Evolutionary conservation across 2,329 filamentous ascomycete species (phyloP), one percentile per base, ranked within the genome.

Genomic region (Teratosphaeria pseudoeucalypti): DNA sequence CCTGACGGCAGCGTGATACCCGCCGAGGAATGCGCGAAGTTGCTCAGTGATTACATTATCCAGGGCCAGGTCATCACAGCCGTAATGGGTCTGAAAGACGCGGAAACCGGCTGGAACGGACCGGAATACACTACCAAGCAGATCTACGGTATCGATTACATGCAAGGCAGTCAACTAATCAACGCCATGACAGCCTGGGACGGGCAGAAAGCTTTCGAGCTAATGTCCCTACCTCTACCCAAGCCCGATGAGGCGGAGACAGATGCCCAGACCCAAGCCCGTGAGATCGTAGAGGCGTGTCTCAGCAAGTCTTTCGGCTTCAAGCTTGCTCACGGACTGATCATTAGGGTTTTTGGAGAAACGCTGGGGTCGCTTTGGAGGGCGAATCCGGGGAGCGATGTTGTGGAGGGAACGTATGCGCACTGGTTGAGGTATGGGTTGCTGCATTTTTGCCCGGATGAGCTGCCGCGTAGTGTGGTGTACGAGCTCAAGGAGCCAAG

Each of bases 11-110:
- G 63, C 56, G 70, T 62, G 12, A 73, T 71, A 65, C 43, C 34
- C 6, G 53, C 57, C 14, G 70, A 67, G 3, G 66, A 74, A 3
- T 75, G 78, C 12, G 73, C 73, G 43, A 72, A 67, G 58, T 72
- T 78, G 62, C 72, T 84, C 65, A 79, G 77, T 2, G 81, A 85
- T 64, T 85, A 84, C 62, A 82, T 83, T 58, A 78, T 80, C 49
- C 81, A 85, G 61, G 81, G 80, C 2, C 81, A 83, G 61, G 79
- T 74, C 2, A 75, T 82, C 62, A 76, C 74, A 6, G 70, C 80
- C 69, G 81, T 79, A 0, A 78, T 82, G 77, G 76, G 78, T 1
- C 75, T 81, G 5, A 66, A 82, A 0, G 81, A 84, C 61, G 71
- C 76, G 2, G 76, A 78, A 34, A 77, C 75, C 34, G 72, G 68